Base-by-base conservation (phyloP, 1,139 yeast species). In the Yamadazyma oceani region DNA sequence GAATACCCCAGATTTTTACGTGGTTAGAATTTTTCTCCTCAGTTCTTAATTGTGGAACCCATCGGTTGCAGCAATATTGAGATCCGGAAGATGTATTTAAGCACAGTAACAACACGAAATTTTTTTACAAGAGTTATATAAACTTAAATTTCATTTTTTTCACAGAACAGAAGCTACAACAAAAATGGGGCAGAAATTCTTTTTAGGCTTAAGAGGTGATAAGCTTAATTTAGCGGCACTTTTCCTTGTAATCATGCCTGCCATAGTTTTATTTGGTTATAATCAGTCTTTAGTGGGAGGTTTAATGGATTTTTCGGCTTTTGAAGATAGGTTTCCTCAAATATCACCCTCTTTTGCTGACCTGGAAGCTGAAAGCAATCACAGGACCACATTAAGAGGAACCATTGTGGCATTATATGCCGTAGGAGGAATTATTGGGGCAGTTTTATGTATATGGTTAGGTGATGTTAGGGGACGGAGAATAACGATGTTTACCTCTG, bases 261-360 rank as follows among this genome's bases (percentile, higher is more conserved):
- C 26, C n/a, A 24, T 24, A 7, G 44, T 60, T 16, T 50, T 64
- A 19, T 66, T 64, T 37, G 80, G 80, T n/a, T 72, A 72, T 46
- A 75, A 72, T 42, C 77, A 75, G 48, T 75, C 78, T 27, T 75
- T 74, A 19, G 67, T 73, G 68, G 75, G 76, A 27, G 57, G 68
- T 17, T 58, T 73, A 32, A 55, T 74, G 36, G 68, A 75, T 0
- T 55, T 70, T 32, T 56, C 57, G 3, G 48, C 64, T 3, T 73
- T 73, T 44, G 49, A 62, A 45, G 50, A 60, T 21, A 58, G 64
- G 11, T 68, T 74, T 50, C 73, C 75, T 0, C 50, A 55, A 22
- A 38, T 31, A 1, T 43, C 34, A 3, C 40, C 44, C 30, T 54
- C 57, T 30, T 47, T 47, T 10, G 43, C 49, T 19, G n/a, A 6